These are phyloP conservation scores for Alternaria arbusti DNA, from an alignment of 2,329 filamentous ascomycete genomes.

Conservation along the genomic window DNA sequence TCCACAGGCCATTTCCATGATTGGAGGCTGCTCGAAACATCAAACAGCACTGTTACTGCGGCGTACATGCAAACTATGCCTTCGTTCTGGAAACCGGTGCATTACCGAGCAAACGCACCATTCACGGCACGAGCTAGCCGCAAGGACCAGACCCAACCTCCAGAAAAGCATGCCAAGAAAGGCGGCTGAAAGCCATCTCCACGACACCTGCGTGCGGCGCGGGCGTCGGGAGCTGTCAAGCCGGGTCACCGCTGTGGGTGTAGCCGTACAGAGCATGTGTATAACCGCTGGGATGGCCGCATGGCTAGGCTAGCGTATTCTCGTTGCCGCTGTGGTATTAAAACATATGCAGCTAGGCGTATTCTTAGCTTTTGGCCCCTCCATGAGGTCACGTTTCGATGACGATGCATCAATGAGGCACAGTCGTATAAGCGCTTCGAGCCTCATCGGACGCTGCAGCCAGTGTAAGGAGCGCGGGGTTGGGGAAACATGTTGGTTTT, in stretches of 20 bases:
- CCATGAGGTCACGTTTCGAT: slow-evolving; percentile 24
- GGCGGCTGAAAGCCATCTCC: slow-evolving; percentile 33
- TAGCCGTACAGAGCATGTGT: slow-evolving; percentile 32
- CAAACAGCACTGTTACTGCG: slow-evolving; percentile 29
- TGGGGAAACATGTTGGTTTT: slow-evolving; percentile 14
- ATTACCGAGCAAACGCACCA: slow-evolving; percentile 29
- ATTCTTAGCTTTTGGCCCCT: slow-evolving; percentile 38
- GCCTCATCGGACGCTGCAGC: slow-evolving; percentile 24
- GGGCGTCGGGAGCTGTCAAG: slow-evolving; percentile 26
- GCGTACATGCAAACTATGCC: slow-evolving; percentile 30
- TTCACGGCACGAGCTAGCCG: slow-evolving; percentile 31
- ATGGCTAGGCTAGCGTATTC: slow-evolving; percentile 23
- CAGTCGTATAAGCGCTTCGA: slow-evolving; percentile 32
- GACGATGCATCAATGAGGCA: slow-evolving; percentile 33
- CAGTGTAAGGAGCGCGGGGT: slow-evolving; percentile 1
- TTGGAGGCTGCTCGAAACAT: slow-evolving; percentile 29
- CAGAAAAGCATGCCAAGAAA: slow-evolving; percentile 32
- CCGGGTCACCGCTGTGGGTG: slow-evolving; percentile 25
- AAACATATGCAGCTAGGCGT: slow-evolving; percentile 27
- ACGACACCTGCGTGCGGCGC: slow-evolving; percentile 29
- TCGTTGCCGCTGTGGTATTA: slow-evolving; percentile 31
- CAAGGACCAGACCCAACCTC: slow-evolving; percentile 27
- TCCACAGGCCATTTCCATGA: slow-evolving; percentile 14
- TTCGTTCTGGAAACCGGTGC: slow-evolving; percentile 28
- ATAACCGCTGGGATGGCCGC: slow-evolving; percentile 37